Conservation (phyloP, 352 stramenopile genomes). For the Globisporangium recalcitrans region DNA sequence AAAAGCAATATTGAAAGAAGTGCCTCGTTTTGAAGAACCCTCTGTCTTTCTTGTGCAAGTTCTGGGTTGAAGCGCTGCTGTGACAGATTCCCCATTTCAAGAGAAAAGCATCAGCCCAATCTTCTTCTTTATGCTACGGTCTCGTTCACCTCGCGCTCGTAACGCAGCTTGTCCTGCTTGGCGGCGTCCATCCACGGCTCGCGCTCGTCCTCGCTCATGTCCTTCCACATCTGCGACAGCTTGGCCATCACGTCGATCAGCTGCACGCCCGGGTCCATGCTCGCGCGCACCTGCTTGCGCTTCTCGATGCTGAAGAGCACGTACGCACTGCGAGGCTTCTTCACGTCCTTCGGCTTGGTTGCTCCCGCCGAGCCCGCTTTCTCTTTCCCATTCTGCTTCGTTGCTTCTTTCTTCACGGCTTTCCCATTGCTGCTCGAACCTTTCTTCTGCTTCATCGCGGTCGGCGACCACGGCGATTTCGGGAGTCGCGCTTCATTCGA, state of each 20-base stretch:
- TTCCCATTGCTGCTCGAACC: conserved; percentile 25
- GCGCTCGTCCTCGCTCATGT: conserved; percentile 48
- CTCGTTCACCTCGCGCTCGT: conserved; percentile 73
- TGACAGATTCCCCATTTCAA: too few species aligned
- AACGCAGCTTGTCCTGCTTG: conserved; percentile 55
- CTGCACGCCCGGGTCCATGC: conserved; percentile 33
- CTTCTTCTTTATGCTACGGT: conserved; percentile 23
- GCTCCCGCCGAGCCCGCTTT: not conserved
- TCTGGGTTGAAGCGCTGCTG: too few species aligned
- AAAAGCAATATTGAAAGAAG: too few species aligned
- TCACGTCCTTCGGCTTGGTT: conserved; percentile 20
- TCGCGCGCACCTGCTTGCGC: conserved; percentile 45
- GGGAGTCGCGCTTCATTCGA: conserved; percentile 29
- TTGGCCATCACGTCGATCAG: conserved; percentile 61
- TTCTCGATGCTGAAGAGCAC: conserved; percentile 66
- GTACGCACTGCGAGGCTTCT: conserved; percentile 57
- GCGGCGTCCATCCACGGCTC: conserved; percentile 54
- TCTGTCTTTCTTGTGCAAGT: too few species aligned
- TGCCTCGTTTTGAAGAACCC: too few species aligned
- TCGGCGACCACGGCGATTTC: conserved; percentile 60
- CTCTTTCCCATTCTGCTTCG: not conserved
- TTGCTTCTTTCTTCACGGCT: conserved; percentile 15
- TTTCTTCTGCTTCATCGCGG: conserved; percentile 57
- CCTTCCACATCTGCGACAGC: conserved; percentile 51
- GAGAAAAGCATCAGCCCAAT: too few species aligned